Percentiles rank a stretch among this genome's conserved stretches.
Conservation (phyloP, 2,329 filamentous ascomycete genomes). For the Acephala macrosclerotiorum region DNA sequence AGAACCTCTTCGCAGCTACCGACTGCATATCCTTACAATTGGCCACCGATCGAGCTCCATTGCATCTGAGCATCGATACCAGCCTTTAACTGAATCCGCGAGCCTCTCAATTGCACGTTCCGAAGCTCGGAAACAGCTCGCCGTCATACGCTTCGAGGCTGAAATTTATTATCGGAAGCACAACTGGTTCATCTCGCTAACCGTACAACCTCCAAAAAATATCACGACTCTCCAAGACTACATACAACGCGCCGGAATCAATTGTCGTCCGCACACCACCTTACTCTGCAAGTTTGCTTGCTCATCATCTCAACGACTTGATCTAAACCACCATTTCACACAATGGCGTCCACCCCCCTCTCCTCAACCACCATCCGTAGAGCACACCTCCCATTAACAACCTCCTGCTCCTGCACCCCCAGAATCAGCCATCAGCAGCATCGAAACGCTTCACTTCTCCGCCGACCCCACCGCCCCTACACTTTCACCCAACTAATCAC, state of each 20-base stretch:
- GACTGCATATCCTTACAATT: slow-evolving; percentile 16
- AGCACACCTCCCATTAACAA: too few species aligned
- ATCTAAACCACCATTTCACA: not conserved
- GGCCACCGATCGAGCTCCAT: slow-evolving; percentile 29
- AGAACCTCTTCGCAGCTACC: slow-evolving; percentile 35
- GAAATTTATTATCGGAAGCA: slow-evolving; percentile 30
- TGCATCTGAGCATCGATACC: slow-evolving; percentile 30
- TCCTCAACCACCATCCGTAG: slow-evolving; percentile 31
- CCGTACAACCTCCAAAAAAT: slow-evolving; percentile 29
- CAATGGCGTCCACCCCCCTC: slow-evolving; percentile 29
- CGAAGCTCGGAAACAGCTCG: not conserved
- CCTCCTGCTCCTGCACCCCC: slow-evolving; percentile 3
- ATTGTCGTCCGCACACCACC: not conserved
- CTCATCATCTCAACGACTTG: too few species aligned
- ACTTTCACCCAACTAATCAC: slow-evolving; percentile 96
- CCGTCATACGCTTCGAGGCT: not conserved
- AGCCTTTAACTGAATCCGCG: not conserved
- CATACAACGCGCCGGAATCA: not conserved
- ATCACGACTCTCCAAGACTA: not conserved
- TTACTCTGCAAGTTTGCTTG: too few species aligned
- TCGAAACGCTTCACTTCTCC: slow-evolving; percentile 84
- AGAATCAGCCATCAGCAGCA: slow-evolving; percentile 30
- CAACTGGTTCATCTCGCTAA: slow-evolving; percentile 15
- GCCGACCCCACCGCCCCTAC: slow-evolving; percentile 90
- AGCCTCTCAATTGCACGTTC: not conserved